Evolutionary conservation across 371 early-diverging fungal genomes (phyloP).

Genomic region (Rhizopus delemar): DNA sequence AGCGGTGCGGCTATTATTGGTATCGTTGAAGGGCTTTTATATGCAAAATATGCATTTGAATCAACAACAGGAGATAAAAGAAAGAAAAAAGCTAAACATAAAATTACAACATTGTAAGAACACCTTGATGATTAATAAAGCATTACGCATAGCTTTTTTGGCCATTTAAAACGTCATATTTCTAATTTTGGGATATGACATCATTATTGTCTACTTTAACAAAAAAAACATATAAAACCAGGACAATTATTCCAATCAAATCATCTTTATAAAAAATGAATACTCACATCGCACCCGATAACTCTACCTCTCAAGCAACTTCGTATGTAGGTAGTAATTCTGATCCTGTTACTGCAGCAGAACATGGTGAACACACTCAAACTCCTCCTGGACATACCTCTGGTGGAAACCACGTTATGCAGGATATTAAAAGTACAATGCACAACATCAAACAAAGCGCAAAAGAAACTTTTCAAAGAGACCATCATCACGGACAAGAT

Average conservation of each 20-base stretch:
- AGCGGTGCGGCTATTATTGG: slow-evolving; percentile 56
- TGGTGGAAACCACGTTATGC: not conserved
- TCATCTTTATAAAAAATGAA: not conserved
- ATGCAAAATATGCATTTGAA: slow-evolving; percentile 36
- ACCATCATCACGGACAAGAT: slow-evolving; percentile 27
- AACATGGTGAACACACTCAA: slow-evolving; percentile 1
- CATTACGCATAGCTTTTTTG: too few species aligned
- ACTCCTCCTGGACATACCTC: not conserved
- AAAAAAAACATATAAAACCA: not conserved
- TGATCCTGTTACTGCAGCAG: slow-evolving; percentile 3
- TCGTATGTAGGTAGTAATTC: not conserved
- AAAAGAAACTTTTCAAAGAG: slow-evolving; percentile 26
- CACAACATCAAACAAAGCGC: slow-evolving; percentile 28
- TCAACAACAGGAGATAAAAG: slow-evolving; percentile 16
- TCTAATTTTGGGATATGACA: not conserved
- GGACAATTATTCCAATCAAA: not conserved
- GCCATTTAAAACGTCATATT: too few species aligned
- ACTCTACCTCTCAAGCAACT: not conserved
- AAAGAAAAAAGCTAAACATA: slow-evolving; percentile 29
- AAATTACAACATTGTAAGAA: slow-evolving; percentile 17
- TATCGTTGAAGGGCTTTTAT: slow-evolving; percentile 54
- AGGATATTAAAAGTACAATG: slow-evolving; percentile 16
- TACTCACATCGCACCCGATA: not conserved
- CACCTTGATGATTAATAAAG: not conserved
- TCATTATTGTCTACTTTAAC: not conserved